Conservation (phyloP, 257 asterid species). For the Avicennia marina region DNA sequence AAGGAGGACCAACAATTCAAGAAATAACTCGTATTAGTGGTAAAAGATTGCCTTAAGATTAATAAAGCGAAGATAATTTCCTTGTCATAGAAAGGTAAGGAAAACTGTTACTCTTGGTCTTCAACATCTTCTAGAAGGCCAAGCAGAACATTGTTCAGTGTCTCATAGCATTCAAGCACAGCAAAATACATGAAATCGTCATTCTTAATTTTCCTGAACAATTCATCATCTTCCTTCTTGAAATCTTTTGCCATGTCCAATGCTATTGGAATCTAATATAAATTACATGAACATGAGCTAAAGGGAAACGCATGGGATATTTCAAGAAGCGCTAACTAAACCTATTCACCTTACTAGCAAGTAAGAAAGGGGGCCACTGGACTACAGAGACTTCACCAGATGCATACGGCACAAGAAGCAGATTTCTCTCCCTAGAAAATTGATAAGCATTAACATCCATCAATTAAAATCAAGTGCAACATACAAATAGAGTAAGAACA, state of each 20-base stretch:
- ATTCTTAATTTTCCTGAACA: conserved; percentile 73
- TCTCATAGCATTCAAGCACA: conserved; percentile 86
- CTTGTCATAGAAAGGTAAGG: not conserved
- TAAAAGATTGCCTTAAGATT: conserved; percentile 9
- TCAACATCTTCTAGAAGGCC: conserved; percentile 55
- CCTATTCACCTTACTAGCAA: conserved; percentile 84
- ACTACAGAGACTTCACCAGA: conserved; percentile 82
- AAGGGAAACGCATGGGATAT: conserved; percentile 3
- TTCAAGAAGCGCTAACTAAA: conserved; percentile 15
- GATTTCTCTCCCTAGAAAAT: conserved; percentile 72
- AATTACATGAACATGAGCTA: conserved; percentile 23
- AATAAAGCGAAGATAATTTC: not conserved
- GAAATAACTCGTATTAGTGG: conserved; percentile 11
- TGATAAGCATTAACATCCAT: conserved; percentile 14
- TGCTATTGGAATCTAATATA: conserved; percentile 88
- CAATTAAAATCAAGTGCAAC: not conserved
- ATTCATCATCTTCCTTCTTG: conserved; percentile 79
- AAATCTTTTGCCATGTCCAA: conserved; percentile 96
- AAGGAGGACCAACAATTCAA: conserved; percentile 18
- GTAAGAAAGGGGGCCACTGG: conserved; percentile 99
- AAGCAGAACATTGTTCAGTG: conserved; percentile 58
- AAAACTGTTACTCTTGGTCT: conserved; percentile 47
- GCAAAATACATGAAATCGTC: conserved; percentile 89
- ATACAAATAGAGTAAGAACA: not conserved
- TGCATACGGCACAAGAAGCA: conserved; percentile 93